Base-by-base conservation (phyloP, 768 basidiomycete genomes). In the Asterophora parasitica region DNA sequence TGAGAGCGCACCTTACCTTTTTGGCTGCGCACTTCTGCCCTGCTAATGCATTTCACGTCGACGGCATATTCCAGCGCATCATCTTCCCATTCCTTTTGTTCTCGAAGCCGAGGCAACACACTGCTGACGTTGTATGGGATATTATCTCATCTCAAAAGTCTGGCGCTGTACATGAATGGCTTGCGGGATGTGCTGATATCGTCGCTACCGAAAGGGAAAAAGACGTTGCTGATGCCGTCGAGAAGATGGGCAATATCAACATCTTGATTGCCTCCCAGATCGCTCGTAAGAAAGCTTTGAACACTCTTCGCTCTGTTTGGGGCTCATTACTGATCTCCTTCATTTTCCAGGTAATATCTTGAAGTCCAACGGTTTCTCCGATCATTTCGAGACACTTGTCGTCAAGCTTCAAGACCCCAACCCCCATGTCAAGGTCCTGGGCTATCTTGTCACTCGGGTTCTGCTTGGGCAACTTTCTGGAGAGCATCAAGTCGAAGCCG, bases 81-180 rank as follows among this genome's bases (percentile, higher is more conserved):
- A 64, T 94, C 45, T 87, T 91, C 59, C 86, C 91, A 0, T 79
- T 81, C 58, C 66, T 94, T 36, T 62, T 94, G 12, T 84, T 79
- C 55, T 84, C 88, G 6, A 90, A 86, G 58, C 65, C 84, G 2
- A 75, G 83, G 42, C 77, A 83, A 51, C 83, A 80, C 59, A 85
- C 79, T 0, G 74, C 81, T 0, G 73, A 78, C 16, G 61, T 74
- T n/a, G 78, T 82, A 0, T 94, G 92, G 92, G 82, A 82, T 46
- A 64, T 77, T n/a, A 60, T 92, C 48, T 17, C 52, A 8, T 53
- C 49, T 37, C 38, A 42, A 11, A 56, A 56, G 10, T 28, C 55
- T 49, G 46, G 44, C 44, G 51, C 53, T 19, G 47, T 52, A 8
- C 67, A 72, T 46, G 75, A 77, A 51, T 72, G 83, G 68, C 60